Evolutionary conservation across 805 yeast genomes (phyloP).

Genomic region (Blastobotrys mokoenaii): DNA sequence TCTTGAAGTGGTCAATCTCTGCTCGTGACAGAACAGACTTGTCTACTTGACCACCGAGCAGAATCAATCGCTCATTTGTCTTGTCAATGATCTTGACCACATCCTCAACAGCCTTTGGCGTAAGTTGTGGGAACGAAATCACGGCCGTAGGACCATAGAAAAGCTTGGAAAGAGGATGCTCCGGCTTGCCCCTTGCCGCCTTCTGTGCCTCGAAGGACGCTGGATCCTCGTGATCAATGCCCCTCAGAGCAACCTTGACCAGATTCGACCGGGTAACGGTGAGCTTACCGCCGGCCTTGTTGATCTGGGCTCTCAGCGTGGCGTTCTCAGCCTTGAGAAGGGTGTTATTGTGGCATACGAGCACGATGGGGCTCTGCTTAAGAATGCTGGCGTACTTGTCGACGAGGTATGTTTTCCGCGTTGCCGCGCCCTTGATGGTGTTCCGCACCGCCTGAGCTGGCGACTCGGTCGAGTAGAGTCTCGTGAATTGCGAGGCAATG

Average conservation of each 20-base stretch:
- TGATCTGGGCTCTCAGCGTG: constrained; percentile 51
- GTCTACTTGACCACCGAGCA: constrained; percentile 83
- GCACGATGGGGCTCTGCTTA: constrained; percentile 57
- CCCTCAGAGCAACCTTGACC: constrained; percentile 69
- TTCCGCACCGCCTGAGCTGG: constrained; percentile 21
- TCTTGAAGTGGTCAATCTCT: constrained; percentile 56
- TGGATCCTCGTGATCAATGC: constrained; percentile 65
- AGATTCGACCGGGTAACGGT: constrained; percentile 61
- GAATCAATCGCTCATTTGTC: constrained; percentile 63
- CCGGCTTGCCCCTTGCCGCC: constrained; percentile 38
- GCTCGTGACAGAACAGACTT: constrained; percentile 43
- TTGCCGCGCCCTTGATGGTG: constrained; percentile 54
- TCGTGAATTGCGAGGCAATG: too few species aligned
- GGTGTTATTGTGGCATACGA: constrained; percentile 82
- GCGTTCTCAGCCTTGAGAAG: constrained; percentile 61
- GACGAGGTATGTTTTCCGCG: constrained; percentile 80
- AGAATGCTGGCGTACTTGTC: constrained; percentile 71
- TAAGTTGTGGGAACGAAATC: constrained; percentile 55
- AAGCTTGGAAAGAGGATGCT: constrained; percentile 63
- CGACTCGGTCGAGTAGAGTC: too few species aligned
- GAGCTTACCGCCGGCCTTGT: constrained; percentile 57
- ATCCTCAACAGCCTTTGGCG: constrained; percentile 59
- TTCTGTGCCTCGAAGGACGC: constrained; percentile 34
- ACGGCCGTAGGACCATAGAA: constrained; percentile 83
- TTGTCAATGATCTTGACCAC: constrained; percentile 53